A percentile compares a stretch with the other conserved stretches of the same genome.
Evolutionary conservation across 2,329 filamentous ascomycete genomes (phyloP).

Genomic region (Furcasterigmium furcatum): DNA sequence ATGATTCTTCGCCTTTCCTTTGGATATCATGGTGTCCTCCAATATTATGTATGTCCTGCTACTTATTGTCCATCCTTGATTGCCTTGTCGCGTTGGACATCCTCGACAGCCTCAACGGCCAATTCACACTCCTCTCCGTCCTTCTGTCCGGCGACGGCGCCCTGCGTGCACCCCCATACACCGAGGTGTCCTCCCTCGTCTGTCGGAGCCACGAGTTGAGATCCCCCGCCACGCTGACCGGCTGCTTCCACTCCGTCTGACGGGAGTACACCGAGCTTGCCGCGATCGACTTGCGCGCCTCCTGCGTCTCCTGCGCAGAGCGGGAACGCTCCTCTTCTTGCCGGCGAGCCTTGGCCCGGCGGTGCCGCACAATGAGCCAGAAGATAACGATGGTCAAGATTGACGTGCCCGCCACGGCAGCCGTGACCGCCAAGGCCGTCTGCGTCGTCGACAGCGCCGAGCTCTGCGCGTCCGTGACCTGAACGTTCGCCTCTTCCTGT

Average conservation of each 20-base stretch:
- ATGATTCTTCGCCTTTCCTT: too few relatives aligned
- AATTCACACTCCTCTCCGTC: neutral
- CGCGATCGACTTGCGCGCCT: neutral
- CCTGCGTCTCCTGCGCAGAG: neutral
- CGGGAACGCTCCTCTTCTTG: constrained; percentile 1
- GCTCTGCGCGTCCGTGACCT: constrained; percentile 29
- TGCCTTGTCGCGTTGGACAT: too few relatives aligned
- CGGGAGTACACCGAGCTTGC: neutral
- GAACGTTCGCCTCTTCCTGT: constrained; percentile 20
- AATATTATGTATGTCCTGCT: too few relatives aligned
- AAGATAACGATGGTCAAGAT: constrained; percentile 33
- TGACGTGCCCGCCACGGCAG: constrained; percentile 36
- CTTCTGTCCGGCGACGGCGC: neutral
- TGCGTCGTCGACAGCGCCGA: constrained; percentile 37
- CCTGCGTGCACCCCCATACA: neutral
- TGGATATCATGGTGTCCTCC: too few relatives aligned
- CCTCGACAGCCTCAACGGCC: neutral
- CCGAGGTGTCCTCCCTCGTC: neutral
- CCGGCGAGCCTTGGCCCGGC: constrained; percentile 16
- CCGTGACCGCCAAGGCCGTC: constrained; percentile 36
- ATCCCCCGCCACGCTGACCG: neutral
- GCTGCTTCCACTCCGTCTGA: neutral
- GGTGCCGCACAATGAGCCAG: constrained; percentile 27
- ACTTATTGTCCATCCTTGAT: too few relatives aligned
- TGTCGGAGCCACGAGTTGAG: neutral